Evolutionary conservation across 176 grass and related monocot species (phyloP), one percentile per base, ranked within the genome.

Genomic region (Tillandsia fasciculata): DNA sequence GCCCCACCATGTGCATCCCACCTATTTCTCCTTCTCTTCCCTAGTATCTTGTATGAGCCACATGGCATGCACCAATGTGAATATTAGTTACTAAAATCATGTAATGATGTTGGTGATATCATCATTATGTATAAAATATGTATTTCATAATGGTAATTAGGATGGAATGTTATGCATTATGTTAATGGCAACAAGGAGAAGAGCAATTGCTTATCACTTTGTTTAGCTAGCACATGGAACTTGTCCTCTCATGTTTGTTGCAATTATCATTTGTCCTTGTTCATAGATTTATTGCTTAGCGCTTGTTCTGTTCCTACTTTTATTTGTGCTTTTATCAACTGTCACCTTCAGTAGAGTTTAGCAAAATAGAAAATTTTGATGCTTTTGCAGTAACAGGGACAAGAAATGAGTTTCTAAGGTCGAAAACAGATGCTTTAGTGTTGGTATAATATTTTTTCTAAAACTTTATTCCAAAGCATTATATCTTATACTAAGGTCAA

Each of bases 41-140:
- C 56, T 10, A 20, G 9, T 18, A 61, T 61, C 22, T n/a, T 61
- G 56, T 61, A 23, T 15, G 17, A 61, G 14, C 4, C 56, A 61
- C 56, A 61, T 61, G 56, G 22, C 56, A 61, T 61, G n/a, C 56
- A 61, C 56, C 56, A 61, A 61, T 61, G 15, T 61, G 56, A 18
- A 23, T 61, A 61, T 9, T 61, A 61, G 17, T 23, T 9, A 18
- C 56, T 61, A 20, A 20, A 61, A 61, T 61, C 17, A 61, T 61
- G 56, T 15, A 61, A 61, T 61, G 52, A 12, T 56, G 52, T n/a
- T 13, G 52, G 15, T 56, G 56, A 61, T 61, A 61, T 61, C 17
- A 18, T 61, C n/a, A 17, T 42, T 42, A 42, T 42, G 33, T 42
- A 42, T 7, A 42, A 42, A 42, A 42, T 42, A 42, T 42, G 33